Evolutionary conservation across 305 asterid genomes (phyloP).

Genomic region (Solanum hybrid): DNA sequence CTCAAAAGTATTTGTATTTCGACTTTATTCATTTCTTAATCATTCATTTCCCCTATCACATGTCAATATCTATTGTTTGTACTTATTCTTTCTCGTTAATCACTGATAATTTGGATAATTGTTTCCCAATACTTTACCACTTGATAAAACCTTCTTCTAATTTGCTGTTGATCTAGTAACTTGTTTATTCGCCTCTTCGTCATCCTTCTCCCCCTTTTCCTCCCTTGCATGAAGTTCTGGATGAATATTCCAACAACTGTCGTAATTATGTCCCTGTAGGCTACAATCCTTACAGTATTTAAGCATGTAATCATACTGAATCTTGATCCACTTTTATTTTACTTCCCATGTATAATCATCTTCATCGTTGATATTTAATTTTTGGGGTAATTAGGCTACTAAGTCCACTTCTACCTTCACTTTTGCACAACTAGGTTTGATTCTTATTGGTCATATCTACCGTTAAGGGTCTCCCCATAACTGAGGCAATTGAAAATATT

Average conservation of each 20-base stretch:
- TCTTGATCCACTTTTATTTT: neutral
- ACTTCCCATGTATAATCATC: neutral
- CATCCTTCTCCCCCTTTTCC: neutral
- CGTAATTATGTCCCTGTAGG: neutral
- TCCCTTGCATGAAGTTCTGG: neutral
- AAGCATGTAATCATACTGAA: neutral
- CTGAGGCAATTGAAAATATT: neutral
- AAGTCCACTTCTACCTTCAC: neutral
- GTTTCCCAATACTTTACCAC: neutral
- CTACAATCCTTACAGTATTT: neutral
- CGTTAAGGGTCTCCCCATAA: neutral
- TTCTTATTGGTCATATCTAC: neutral
- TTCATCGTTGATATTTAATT: neutral
- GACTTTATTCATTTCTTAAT: too few relatives aligned
- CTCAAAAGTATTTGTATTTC: neutral
- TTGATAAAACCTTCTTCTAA: neutral
- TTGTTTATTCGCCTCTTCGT: neutral
- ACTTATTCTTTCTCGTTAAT: neutral
- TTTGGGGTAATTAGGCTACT: neutral
- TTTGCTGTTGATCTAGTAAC: neutral
- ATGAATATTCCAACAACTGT: neutral
- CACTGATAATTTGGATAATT: neutral
- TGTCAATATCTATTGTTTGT: neutral
- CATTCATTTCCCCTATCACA: neutral
- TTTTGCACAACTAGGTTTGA: neutral